Evolutionary conservation across 352 stramenopile genomes (phyloP), one percentile per base, ranked within the genome.

Genomic region (Globisporangium barbulae): DNA sequence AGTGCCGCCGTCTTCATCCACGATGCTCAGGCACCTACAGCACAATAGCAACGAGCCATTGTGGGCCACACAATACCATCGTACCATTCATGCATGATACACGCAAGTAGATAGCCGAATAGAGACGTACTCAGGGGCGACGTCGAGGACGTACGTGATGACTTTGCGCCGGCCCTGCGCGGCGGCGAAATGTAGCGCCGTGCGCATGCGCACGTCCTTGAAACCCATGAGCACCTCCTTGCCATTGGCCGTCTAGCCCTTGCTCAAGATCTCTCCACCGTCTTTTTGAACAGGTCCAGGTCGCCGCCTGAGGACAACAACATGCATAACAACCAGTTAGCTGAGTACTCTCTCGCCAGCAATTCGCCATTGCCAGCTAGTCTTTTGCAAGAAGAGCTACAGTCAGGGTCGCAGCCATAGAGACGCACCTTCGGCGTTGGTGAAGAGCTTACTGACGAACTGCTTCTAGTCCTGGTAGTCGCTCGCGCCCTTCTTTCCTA

Each of bases 251-350:
- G 76, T 75, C 55, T 78, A 75, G 58, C 81, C 79, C 71, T 88
- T 84, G 48, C 78, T 70, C 53, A 88, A 73, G 64, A 92, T 74
- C 15, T 60, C 62, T 82, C 68, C 35, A 89, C 63, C n/a, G 79
- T 86, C 65, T 81, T 89, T 70, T 90, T 59, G 41, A 94, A 64
- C 44, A 79, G 63, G 59, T 86, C 74, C 57, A 94, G 17, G 64
- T 94, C 83, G 42, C 85, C 85, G 78, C 90, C 85, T 94, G n/a
- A n/a, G n/a, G n/a, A n/a, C n/a, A n/a, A n/a, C n/a, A n/a, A 39
- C 33, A 3, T 12, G 10, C 33, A n/a, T n/a, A n/a, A 47, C 5
- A 47, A 8, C 41, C 41, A 47, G 41, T 30, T 8, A 64, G 41
- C 59, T 21, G 17, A 47, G 15, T 15, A 3, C 2, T 21, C 17